A percentile compares a stretch with the other conserved stretches of the same genome.
Evolutionary conservation across 208 protist species (phyloP).

Genomic region (Tetramitus jugosus): DNA sequence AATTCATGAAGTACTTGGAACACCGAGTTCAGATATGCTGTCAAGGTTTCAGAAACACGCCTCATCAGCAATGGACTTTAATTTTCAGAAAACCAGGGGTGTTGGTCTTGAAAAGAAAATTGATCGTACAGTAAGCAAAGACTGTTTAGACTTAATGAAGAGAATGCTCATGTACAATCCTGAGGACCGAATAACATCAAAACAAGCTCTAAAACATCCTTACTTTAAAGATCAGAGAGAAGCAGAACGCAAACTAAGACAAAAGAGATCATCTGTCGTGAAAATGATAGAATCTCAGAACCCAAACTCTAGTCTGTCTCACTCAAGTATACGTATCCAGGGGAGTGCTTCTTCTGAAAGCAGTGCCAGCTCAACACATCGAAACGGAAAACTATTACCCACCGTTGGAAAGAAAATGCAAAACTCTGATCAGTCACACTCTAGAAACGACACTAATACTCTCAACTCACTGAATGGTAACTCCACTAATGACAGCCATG

Average conservation of each 20-base stretch:
- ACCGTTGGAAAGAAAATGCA: too few relatives aligned
- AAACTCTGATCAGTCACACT: too few relatives aligned
- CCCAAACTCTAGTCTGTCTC: background rate
- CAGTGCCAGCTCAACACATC: too few relatives aligned
- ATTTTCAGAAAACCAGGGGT: constrained; percentile 17
- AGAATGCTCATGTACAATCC: constrained; percentile 56
- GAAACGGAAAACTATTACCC: too few relatives aligned
- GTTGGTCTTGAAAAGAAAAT: constrained; percentile 63
- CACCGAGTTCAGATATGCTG: constrained; percentile 60
- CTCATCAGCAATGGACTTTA: constrained; percentile 33
- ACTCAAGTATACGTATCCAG: too few relatives aligned
- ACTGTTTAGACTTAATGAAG: constrained; percentile 82
- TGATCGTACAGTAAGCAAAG: constrained; percentile 71
- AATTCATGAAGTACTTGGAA: constrained; percentile 66
- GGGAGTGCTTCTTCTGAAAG: too few relatives aligned
- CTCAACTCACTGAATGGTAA: too few relatives aligned
- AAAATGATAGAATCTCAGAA: constrained; percentile 3
- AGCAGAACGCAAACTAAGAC: constrained; percentile 32
- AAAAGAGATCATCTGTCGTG: constrained; percentile 29
- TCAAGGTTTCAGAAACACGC: constrained; percentile 49
- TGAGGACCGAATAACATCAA: constrained; percentile 45
- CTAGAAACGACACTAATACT: too few relatives aligned
- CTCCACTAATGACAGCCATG: too few relatives aligned
- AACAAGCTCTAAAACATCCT: constrained; percentile 45
- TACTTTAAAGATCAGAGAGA: constrained; percentile 58